Percentiles rank a stretch among this genome's conserved stretches.
These are phyloP conservation scores for Cordyceps cateniannulata DNA, from an alignment of 2,329 filamentous ascomycete species.

Conservation along the genomic window DNA sequence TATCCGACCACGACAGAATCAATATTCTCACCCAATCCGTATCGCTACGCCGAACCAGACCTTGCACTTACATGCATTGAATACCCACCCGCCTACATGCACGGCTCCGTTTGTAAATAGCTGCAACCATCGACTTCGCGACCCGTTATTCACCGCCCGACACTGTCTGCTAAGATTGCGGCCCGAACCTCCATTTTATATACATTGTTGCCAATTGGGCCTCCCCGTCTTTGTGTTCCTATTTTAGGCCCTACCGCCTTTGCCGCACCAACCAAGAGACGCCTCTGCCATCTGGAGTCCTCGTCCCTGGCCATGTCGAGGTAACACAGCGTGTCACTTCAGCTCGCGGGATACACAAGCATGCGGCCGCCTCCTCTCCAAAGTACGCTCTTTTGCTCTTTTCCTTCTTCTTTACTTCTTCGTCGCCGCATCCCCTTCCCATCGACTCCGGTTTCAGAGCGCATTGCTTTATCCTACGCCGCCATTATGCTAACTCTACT, in stretches of 20 bases:
- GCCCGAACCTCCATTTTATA: background rate
- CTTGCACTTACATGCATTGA: conserved; percentile 5
- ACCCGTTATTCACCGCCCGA: background rate
- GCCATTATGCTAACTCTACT: conserved; percentile 1
- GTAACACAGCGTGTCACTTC: conserved; percentile 6
- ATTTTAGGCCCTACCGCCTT: background rate
- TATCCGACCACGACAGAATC: background rate
- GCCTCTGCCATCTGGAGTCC: background rate
- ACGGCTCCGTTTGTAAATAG: conserved; percentile 9
- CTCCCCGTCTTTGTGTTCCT: background rate
- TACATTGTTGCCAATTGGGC: background rate
- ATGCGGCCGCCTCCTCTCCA: conserved; percentile 6
- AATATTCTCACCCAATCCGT: background rate
- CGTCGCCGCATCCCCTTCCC: background rate
- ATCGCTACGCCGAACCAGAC: background rate
- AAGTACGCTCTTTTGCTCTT: background rate
- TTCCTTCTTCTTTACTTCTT: background rate
- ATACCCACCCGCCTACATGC: background rate
- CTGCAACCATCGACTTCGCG: background rate
- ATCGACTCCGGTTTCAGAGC: background rate
- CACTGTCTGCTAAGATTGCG: background rate
- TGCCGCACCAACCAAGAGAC: background rate
- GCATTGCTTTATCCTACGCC: background rate
- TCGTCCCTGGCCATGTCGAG: conserved; percentile 6
- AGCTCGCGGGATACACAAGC: conserved; percentile 10